Evolutionary conservation across 768 basidiomycete genomes (phyloP), one percentile per base, ranked within the genome.

Genomic region (Megacollybia marginata): DNA sequence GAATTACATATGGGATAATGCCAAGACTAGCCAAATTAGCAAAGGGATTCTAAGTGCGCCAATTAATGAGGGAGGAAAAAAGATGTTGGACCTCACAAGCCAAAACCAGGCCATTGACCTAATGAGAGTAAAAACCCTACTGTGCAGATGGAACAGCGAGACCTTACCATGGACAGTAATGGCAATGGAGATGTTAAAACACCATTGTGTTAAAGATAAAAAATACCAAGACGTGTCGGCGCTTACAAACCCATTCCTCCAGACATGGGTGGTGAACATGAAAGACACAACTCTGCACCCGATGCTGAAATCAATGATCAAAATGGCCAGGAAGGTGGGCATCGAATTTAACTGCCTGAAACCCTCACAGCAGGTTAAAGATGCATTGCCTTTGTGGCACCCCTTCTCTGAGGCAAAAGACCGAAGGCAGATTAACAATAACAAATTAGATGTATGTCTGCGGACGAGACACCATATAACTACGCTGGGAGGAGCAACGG

Each of bases 1-100:
- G 15, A 28, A 49, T 8, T 58, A 58, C 47, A 36, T 58, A 0
- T 58, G 57, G 57, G 42, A 56, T 16, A 28, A 28, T 6, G 44
- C 33, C 18, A 18, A 18, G 18, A 15, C 38, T 18, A 15, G 4
- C 16, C 10, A 36, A n/a, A n/a, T 28, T 2, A 28, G 23, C 23
- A 28, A 28, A n/a, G n/a, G 23, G 23, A 28, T 28, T 6, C 23
- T 28, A 28, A 28, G 23, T 6, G 18, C 38, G 3, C 15, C 38
- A 40, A 40, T 4, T 5, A 15, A 5, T 8, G 8, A 40, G 8
- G 38, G 38, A 8, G 38, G 38, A 18, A 40, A 15, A 8, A 40
- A 40, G 8, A 3, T 18, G 4, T 8, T 13, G 8, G 38, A 40
- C 8, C 18, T 40, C 5, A 8, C 13, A 3, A 8, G 2, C 8